Evolutionary conservation across 257 asterid genomes (phyloP), one percentile per base, ranked within the genome.

Genomic region (Thymus mandschuricus): DNA sequence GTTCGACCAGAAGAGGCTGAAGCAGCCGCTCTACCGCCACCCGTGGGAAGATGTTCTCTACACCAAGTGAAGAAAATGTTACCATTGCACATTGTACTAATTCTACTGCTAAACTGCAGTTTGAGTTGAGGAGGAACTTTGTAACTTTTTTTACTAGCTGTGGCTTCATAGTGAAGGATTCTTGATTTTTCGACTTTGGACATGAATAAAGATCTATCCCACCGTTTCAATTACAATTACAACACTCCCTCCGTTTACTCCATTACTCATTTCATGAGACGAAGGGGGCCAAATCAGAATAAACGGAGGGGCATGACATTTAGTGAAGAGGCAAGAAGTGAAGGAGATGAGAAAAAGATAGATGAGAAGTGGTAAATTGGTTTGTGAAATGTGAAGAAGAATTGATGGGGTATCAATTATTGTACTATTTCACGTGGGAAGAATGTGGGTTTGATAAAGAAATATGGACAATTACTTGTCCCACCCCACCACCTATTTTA

Each of bases 41-140:
- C 98, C 98, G 8, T 91, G 98, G 98, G 98, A 94, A 85, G 98
- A 94, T 77, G 98, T 94, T 69, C 95, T 91, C 63, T 94, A 91
- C 91, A 94, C 98, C 85, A 91, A 94, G 89, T 94, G 55, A 70
- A 27, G 91, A 83, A 74, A 12, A 50, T 46, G n/a, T 46, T 29
- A 2, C 6, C 44, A 21, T 21, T 21, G 21, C 21, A 21, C 30
- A 0, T 51, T 51, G 29, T 15, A 2, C 4, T 51, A n/a, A 51
- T n/a, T 55, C 13, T 33, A 33, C 45, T 35, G 65, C 46, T 60
- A 35, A 34, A 35, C 46, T 35, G 45, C 28, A 59, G 64, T 11
- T 59, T 33, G 64, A 59, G 44, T 59, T 33, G 64, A 59, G 44
- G 64, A 41, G 45, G 63, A 40, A 8, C 13, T 35, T 35, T 15